These are phyloP conservation scores for Agaricales sp. DNA, from an alignment of 1,284 basidiomycete genomes.

Conservation along the genomic window DNA sequence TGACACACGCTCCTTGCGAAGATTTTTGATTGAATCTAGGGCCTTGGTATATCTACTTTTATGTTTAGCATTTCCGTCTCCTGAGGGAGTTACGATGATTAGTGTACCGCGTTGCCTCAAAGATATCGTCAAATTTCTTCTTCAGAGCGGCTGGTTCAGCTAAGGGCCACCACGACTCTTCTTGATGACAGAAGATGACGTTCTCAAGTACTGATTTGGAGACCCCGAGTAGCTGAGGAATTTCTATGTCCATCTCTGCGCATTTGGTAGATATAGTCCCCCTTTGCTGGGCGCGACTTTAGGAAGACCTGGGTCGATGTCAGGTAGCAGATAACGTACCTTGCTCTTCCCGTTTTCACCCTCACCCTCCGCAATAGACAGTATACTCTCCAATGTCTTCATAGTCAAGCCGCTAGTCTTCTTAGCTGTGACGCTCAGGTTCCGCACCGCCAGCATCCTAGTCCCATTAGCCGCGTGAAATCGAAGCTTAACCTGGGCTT, in stretches of 20 bases:
- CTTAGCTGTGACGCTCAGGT: conserved; percentile 89
- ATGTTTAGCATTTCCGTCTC: no score
- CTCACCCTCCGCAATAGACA: conserved; percentile 66
- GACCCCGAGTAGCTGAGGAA: conserved; percentile 89
- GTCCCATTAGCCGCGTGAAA: conserved; percentile 85
- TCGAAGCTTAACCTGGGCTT: conserved; percentile 93
- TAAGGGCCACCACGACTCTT: conserved; percentile 98
- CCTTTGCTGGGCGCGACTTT: conserved; percentile 46
- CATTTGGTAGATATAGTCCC: conserved; percentile 91
- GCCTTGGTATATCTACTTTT: conserved; percentile 88
- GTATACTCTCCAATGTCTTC: conserved; percentile 95
- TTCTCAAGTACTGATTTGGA: conserved; percentile 96
- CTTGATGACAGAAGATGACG: conserved; percentile 99
- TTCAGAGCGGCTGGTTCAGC: conserved; percentile 87
- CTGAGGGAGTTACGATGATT: conserved; percentile 8
- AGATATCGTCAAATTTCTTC: conserved; percentile 99
- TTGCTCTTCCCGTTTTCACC: conserved; percentile 58
- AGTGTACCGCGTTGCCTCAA: conserved; percentile 87
- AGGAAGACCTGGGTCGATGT: conserved; percentile 4
- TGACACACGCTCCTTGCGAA: conserved; percentile 83
- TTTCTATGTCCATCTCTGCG: conserved; percentile 92
- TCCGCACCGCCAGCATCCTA: conserved; percentile 89
- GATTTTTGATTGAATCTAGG: conserved; percentile 81
- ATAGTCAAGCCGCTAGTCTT: conserved; percentile 83
- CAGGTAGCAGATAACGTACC: conserved; percentile 32